A percentile compares a stretch with the other conserved stretches of the same genome.
Conservation (phyloP, 78 protist species). For the Pigoraptor vietnamica region DNA sequence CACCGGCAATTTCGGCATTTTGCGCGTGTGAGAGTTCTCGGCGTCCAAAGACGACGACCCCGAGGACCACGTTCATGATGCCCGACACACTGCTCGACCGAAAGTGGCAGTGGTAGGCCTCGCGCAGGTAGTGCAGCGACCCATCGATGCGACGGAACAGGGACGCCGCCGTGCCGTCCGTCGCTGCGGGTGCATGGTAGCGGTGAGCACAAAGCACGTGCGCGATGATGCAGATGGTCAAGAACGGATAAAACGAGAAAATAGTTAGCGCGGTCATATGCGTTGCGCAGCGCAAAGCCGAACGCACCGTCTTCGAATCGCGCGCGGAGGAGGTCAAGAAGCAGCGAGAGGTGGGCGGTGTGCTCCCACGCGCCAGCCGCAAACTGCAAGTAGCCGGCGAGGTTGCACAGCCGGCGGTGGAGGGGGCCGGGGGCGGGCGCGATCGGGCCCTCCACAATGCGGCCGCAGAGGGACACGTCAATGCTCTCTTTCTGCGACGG, state of each 20-base stretch:
- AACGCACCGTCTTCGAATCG: not conserved
- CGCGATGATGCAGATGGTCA: too few relatives aligned
- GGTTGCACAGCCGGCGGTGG: not conserved
- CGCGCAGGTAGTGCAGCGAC: not conserved
- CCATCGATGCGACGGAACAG: not conserved
- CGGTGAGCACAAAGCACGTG: too few relatives aligned
- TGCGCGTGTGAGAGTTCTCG: not conserved
- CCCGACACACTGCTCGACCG: not conserved
- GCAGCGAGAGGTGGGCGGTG: not conserved
- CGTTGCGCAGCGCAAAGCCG: too few relatives aligned
- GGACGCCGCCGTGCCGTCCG: not conserved
- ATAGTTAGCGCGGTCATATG: too few relatives aligned
- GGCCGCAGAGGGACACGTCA: not conserved
- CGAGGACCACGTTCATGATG: not conserved
- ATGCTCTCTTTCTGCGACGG: not conserved
- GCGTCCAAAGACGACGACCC: not conserved
- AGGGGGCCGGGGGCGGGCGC: not conserved
- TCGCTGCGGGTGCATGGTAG: not conserved
- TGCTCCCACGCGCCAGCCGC: not conserved
- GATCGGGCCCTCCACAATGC: not conserved
- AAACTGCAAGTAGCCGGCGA: not conserved
- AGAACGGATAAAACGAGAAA: too few relatives aligned
- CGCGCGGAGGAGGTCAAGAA: not conserved
- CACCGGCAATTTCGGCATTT: not conserved
- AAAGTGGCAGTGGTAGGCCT: not conserved